Evolutionary conservation across 108 stramenopile genomes (phyloP), one percentile per base, ranked within the genome.

Genomic region (Skeletonema tropicum): DNA sequence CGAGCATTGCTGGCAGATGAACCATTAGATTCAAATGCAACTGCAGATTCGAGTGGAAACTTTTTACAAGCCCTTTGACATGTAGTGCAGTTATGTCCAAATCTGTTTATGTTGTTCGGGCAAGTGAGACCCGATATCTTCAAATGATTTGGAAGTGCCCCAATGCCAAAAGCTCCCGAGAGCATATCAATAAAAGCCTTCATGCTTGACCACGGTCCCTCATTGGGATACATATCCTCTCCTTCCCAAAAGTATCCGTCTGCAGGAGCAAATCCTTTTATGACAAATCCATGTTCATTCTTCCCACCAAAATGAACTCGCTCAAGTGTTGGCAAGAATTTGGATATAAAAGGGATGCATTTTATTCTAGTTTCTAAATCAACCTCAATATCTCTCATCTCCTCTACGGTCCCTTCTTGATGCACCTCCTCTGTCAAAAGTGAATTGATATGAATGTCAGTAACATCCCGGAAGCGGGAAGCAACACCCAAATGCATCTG

Each of bases 371-470:
- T 62, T 33, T 62, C 61, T 8, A n/a, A 11, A 32, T 62, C 61
- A 33, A 62, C 19, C 9, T 35, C 31, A 62, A 33, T 9, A 19
- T 36, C 61, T 17, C 1, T 33, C 2, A 19, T 19, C 13, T 62
- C 61, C 0, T 7, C 33, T 0, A 17, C n/a, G 2, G n/a, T 38
- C 32, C 61, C 61, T 19, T 0, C 19, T 1, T 62, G 12, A 33
- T 36, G 0, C 2, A 36, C 0, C 21, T 38, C 13, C 19, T 19
- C 8, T 14, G 12, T 23, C 21, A 62, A 19, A 36, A 62, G 61
- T 36, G 35, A 62, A 62, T 62, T 62, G 33, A 62, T 62, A 4
- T 62, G 35, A 19, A 62, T 62, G 36, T 62, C 61, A 19, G 35
- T 62, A 19, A 62, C 36, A 36, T 62, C 61, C n/a, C 61, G 13